A percentile compares a stretch with the other conserved stretches of the same genome.
These are phyloP conservation scores for Aureobasidium sp. DNA, from an alignment of 2,329 filamentous ascomycete species.

Conservation along the genomic window DNA sequence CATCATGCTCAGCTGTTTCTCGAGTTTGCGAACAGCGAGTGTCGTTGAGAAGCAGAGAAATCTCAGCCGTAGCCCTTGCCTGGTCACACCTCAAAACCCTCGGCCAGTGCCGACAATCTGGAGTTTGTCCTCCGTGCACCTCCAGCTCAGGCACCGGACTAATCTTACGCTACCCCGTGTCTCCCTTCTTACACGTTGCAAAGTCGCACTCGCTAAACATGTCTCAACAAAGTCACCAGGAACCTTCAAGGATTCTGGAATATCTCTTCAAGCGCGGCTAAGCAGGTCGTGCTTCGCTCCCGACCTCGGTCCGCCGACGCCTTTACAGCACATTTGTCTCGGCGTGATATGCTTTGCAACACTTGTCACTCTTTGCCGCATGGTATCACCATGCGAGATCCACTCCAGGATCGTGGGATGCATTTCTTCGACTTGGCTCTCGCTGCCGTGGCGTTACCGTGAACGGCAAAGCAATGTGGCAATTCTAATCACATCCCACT, in stretches of 20 bases:
- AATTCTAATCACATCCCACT: not conserved
- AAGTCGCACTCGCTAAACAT: slow-evolving; percentile 6
- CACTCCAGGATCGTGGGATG: not conserved
- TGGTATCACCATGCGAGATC: not conserved
- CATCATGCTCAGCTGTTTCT: not conserved
- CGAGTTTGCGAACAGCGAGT: not conserved
- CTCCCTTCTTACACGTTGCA: not conserved
- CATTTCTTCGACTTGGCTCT: not conserved
- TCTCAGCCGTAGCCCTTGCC: not conserved
- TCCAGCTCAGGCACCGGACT: not conserved
- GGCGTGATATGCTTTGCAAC: slow-evolving; percentile 6
- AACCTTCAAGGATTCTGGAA: slow-evolving; percentile 2
- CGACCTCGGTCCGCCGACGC: not conserved
- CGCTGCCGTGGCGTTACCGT: not conserved
- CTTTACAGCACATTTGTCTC: not conserved
- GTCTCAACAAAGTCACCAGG: not conserved
- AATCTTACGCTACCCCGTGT: slow-evolving; percentile 2
- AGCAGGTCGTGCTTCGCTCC: not conserved
- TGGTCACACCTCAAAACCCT: not conserved
- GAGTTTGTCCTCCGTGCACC: not conserved
- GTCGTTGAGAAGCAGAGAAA: not conserved
- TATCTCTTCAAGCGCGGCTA: not conserved
- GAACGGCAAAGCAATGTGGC: slow-evolving; percentile 5
- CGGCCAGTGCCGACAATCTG: slow-evolving; percentile 8
- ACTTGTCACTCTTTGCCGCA: not conserved